A percentile compares a stretch with the other conserved stretches of the same genome.
phyloP scores from a whole-genome alignment of 441 rosid genomes.

The Brassica balearica region DNA sequence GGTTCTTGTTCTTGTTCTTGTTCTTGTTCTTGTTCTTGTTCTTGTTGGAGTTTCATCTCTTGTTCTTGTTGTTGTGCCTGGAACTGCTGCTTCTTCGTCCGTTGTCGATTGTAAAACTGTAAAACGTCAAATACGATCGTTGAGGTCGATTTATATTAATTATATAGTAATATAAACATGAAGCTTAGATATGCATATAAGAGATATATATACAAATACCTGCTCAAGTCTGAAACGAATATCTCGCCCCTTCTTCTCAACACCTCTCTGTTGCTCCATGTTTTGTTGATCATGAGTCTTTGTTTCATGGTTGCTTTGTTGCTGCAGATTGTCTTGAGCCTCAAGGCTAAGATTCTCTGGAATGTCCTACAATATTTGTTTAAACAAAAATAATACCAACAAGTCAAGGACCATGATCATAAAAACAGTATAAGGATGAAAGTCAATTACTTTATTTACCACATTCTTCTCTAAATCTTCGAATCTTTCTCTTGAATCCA shows the following conservation, averaged over 20 bases:
- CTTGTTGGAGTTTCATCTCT: constrained; percentile 33
- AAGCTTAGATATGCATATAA: not conserved
- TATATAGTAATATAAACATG: not conserved
- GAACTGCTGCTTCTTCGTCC: constrained; percentile 41
- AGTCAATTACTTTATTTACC: not conserved
- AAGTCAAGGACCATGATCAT: not conserved
- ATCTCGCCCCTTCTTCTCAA: not conserved
- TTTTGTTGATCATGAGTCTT: not conserved
- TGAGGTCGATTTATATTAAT: not conserved
- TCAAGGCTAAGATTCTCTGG: constrained; percentile 5
- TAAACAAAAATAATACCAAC: not conserved
- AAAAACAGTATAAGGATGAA: not conserved
- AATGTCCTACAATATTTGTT: not conserved
- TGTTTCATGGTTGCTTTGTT: not conserved
- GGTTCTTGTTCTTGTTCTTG: constrained; percentile 35
- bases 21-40: constrained; percentile 44
- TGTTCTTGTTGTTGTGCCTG: constrained; percentile 52
- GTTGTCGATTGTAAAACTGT: constrained; percentile 50
- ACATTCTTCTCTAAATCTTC: not conserved
- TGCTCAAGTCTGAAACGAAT: constrained; percentile 14
- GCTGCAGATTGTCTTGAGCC: constrained; percentile 11
- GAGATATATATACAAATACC: not conserved
- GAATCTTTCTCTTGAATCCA: not conserved
- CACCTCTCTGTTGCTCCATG: not conserved
- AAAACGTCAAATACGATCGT: not conserved